These are phyloP conservation scores for Puccinia triticina DNA, from an alignment of 1,284 basidiomycete genomes.

Conservation along the genomic window DNA sequence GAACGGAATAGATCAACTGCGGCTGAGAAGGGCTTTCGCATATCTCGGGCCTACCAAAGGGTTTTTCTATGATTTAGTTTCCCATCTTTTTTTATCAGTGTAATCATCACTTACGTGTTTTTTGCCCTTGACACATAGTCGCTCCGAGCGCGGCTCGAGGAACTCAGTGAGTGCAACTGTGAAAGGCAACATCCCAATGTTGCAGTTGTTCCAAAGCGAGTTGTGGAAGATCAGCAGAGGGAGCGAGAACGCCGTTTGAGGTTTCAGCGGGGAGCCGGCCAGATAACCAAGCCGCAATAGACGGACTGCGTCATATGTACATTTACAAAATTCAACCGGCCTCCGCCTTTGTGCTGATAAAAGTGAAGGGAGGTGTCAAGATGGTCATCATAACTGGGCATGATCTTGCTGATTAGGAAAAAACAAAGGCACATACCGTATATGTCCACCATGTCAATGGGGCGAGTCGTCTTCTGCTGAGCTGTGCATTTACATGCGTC, in stretches of 20 bases:
- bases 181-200: not conserved
- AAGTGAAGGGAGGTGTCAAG: not conserved
- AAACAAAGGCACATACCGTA: not conserved
- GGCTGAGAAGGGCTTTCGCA: not conserved
- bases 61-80: not conserved
- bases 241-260: not conserved
- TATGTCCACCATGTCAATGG: too few relatives aligned
- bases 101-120: not conserved
- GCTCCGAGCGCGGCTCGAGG: not conserved
- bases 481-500: not conserved
- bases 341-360: not conserved
- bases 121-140: not conserved
- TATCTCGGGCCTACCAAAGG: not conserved
- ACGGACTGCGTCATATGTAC: constrained; percentile 14
- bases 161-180: not conserved
- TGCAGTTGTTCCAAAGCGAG: constrained; percentile 19
- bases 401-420: too few relatives aligned
- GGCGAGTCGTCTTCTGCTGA: not conserved
- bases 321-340: not conserved
- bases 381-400: too few relatives aligned
- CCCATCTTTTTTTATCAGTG: not conserved
- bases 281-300: constrained; percentile 10
- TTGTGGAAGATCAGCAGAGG: constrained; percentile 9
- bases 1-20: not conserved
- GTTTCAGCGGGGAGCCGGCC: not conserved